A percentile compares a stretch with the other conserved stretches of the same genome.
Evolutionary conservation across 306 rosid species (phyloP).

Genomic region (Malus asiatica): DNA sequence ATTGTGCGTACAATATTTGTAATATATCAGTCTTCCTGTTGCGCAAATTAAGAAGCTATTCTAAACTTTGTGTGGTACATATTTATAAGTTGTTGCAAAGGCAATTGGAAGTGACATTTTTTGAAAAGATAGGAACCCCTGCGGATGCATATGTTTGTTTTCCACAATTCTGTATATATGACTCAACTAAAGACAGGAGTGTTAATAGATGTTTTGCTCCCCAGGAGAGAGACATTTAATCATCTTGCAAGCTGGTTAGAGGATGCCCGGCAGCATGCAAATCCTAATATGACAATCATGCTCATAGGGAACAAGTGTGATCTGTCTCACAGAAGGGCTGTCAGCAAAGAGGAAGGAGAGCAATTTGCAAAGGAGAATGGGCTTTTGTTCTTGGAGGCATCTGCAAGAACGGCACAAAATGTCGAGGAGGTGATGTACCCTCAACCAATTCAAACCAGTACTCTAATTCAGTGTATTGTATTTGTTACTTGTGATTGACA

Average conservation of each 20-base stretch:
- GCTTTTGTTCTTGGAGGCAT: slow-evolving; percentile 88
- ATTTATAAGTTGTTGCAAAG: too few relatives aligned
- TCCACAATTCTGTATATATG: not conserved
- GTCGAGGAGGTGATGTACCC: slow-evolving; percentile 75
- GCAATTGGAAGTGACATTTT: too few relatives aligned
- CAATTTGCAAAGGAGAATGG: slow-evolving; percentile 96
- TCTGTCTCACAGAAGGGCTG: slow-evolving; percentile 87
- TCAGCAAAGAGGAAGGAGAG: slow-evolving; percentile 95
- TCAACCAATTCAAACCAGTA: not conserved
- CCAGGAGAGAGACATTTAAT: slow-evolving; percentile 90
- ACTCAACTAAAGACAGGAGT: slow-evolving; percentile 1
- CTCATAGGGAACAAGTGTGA: slow-evolving; percentile 89
- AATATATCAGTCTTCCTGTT: too few relatives aligned
- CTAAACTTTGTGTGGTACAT: too few relatives aligned
- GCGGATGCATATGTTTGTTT: not conserved
- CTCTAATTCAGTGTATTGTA: not conserved
- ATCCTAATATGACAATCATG: slow-evolving; percentile 91
- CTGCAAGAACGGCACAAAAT: slow-evolving; percentile 92
- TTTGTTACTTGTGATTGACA: not conserved
- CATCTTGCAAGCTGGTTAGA: slow-evolving; percentile 93
- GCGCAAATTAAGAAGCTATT: too few relatives aligned
- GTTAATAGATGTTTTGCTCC: slow-evolving; percentile 1
- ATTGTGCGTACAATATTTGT: too few relatives aligned
- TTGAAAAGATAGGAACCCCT: not conserved
- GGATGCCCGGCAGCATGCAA: slow-evolving; percentile 98